Percentiles rank a stretch among this genome's conserved stretches.
Evolutionary conservation across 306 rosid species (phyloP).

Genomic region (Cicer pinnatifidum): DNA sequence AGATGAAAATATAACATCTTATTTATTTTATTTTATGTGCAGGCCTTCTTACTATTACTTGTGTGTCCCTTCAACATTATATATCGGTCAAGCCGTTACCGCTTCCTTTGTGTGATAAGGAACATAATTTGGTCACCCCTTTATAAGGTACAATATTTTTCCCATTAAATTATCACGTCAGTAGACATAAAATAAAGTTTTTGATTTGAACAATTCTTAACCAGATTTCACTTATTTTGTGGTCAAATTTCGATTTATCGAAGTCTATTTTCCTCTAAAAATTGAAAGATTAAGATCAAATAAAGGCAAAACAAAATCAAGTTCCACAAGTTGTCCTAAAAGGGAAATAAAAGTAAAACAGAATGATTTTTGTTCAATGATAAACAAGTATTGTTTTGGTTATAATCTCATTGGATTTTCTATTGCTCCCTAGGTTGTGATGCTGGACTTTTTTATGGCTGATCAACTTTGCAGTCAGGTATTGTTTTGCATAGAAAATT

Average conservation of each 20-base stretch:
- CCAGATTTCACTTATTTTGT: no score
- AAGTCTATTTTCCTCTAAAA: no score
- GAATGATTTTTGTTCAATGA: neutral
- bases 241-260: no score
- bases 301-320: no score
- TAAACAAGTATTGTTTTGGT: constrained; percentile 24
- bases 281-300: no score
- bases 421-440: constrained; percentile 72
- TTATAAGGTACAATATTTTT: constrained; percentile 71
- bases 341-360: neutral
- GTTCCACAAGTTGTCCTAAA: no score
- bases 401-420: constrained; percentile 30
- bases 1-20: neutral
- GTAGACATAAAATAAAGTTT: constrained; percentile 34
- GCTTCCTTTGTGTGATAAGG: constrained; percentile 81
- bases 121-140: constrained; percentile 88
- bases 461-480: constrained; percentile 99
- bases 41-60: constrained; percentile 70
- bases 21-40: constrained; percentile 42
- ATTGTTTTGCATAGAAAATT: constrained; percentile 8
- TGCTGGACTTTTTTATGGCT: constrained; percentile 99
- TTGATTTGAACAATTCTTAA: no score
- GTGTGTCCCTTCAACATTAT: constrained; percentile 80
- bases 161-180: constrained; percentile 38
- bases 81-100: constrained; percentile 78